Evolutionary conservation across 495 filamentous ascomycete genomes (phyloP), one percentile per base, ranked within the genome.

Genomic region (Hypoxylon subgilvum): DNA sequence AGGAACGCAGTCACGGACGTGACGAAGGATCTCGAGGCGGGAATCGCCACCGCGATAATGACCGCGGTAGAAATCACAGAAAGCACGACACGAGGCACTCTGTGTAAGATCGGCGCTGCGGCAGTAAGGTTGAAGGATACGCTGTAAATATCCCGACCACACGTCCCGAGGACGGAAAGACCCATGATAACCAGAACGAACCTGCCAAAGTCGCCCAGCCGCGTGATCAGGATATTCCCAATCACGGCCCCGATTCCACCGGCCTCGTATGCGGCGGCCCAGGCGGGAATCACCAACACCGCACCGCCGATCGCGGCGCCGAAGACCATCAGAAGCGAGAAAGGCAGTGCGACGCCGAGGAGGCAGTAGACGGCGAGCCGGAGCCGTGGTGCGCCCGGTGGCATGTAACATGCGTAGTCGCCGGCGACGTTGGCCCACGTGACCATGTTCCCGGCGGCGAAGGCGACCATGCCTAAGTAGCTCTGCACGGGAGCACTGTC

Each of bases 141-240:
- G 3, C 63, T 72, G 35, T 71, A 71, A 4, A 69, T 40, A 23
- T 64, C 64, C 10, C 58, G 49, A 4, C 72, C 67, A 18, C 76
- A 70, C 35, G 76, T 77, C n/a, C 69, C 76, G 16, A 78, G 57
- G 18, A 75, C 63, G 14, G 75, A 77, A 17, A 80, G 61, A 14
- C 71, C 73, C 2, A 80, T 65, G n/a, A 80, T 57, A 2, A 78
- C 72, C 4, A 73, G 60, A n/a, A 77, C 58, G 42, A 80, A 80
- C 56, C 73, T 71, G 0, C 76, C 77, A 50, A 80, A 80, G 9
- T 72, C 73, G 1, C 75, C 75, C 1, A 73, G 59, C 1, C 74
- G 74, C 28, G 68, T 66, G 17, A 63, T 53, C 2, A 80, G 55
- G 30, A 80, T 77, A 5, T 72, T 72, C 2, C 69, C 77, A 16